A percentile compares a stretch with the other conserved stretches of the same genome.
Conservation (phyloP, 345 rosid genomes). For the Lepidium aucheri region DNA sequence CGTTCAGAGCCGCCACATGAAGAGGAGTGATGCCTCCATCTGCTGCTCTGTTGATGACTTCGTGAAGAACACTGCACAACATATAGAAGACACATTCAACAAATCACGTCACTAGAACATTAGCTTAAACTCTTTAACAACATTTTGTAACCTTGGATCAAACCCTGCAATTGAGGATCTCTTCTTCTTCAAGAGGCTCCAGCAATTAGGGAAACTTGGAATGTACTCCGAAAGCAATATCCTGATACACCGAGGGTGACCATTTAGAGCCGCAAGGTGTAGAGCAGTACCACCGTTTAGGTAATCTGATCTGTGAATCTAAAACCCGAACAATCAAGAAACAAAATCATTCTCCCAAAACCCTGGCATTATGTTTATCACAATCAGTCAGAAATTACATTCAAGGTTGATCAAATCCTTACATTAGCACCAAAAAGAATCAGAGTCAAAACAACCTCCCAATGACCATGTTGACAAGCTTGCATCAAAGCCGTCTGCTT, state of each 20-base stretch:
- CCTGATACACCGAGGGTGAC: slow-evolving; percentile 78
- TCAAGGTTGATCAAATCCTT: slow-evolving; percentile 16
- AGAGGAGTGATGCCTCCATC: slow-evolving; percentile 96
- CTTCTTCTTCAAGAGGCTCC: slow-evolving; percentile 38
- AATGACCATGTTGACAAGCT: slow-evolving; percentile 98
- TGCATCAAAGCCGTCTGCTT: slow-evolving; percentile 97
- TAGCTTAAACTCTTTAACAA: neutral
- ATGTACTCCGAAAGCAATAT: slow-evolving; percentile 82
- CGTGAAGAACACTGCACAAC: slow-evolving; percentile 45
- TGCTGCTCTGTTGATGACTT: slow-evolving; percentile 70
- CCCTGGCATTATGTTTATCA: neutral
- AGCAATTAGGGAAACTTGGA: slow-evolving; percentile 57
- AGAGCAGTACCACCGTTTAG: slow-evolving; percentile 95
- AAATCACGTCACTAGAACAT: neutral
- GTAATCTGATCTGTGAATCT: slow-evolving; percentile 92
- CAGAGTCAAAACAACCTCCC: slow-evolving; percentile 89
- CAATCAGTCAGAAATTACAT: neutral
- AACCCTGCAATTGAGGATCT: slow-evolving; percentile 41
- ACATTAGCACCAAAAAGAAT: slow-evolving; percentile 90
- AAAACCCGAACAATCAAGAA: neutral
- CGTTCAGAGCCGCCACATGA: slow-evolving; percentile 91
- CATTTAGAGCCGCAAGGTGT: slow-evolving; percentile 89
- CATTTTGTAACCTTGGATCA: slow-evolving; percentile 36
- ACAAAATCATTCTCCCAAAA: slow-evolving; percentile 5
- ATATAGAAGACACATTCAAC: neutral